Evolutionary conservation across 805 yeast genomes (phyloP).

Genomic region (Ogataea dorogensis): DNA sequence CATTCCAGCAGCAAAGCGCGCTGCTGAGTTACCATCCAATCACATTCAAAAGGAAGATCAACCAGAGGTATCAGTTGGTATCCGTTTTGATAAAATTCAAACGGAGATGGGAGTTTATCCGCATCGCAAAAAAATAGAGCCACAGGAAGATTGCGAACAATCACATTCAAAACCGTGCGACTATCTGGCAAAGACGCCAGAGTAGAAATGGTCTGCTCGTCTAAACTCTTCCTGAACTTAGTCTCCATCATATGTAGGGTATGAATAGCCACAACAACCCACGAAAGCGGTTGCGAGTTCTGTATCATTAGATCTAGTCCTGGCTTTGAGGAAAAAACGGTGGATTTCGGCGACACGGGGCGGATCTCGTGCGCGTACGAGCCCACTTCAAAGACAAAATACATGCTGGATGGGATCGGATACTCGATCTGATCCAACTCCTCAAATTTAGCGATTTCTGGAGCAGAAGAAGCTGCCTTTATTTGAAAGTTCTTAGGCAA

Average conservation of each 20-base stretch:
- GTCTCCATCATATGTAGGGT: constrained; percentile 9
- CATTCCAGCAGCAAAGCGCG: constrained; percentile 20
- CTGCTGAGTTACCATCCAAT: constrained; percentile 12
- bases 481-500: constrained; percentile 30
- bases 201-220: constrained; percentile 2
- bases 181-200: constrained; percentile 9
- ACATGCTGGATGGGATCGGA: constrained; percentile 28
- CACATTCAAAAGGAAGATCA: constrained; percentile 3
- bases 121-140: constrained; percentile 37
- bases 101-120: constrained; percentile 42
- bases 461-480: constrained; percentile 18
- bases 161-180: constrained; percentile 19
- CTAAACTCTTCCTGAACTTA: not conserved
- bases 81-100: constrained; percentile 34
- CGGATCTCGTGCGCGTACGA: constrained; percentile 21
- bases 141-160: constrained; percentile 41
- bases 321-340: constrained; percentile 2
- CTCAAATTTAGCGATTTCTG: constrained; percentile 4
- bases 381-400: constrained; percentile 28
- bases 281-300: constrained; percentile 12
- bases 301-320: constrained; percentile 2
- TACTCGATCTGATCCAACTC: constrained; percentile 17
- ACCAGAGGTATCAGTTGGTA: constrained; percentile 13
- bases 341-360: constrained; percentile 1
- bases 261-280: constrained; percentile 13